A percentile compares a stretch with the other conserved stretches of the same genome.
Evolutionary conservation across 345 rosid species (phyloP).

Genomic region (Murraya paniculata): DNA sequence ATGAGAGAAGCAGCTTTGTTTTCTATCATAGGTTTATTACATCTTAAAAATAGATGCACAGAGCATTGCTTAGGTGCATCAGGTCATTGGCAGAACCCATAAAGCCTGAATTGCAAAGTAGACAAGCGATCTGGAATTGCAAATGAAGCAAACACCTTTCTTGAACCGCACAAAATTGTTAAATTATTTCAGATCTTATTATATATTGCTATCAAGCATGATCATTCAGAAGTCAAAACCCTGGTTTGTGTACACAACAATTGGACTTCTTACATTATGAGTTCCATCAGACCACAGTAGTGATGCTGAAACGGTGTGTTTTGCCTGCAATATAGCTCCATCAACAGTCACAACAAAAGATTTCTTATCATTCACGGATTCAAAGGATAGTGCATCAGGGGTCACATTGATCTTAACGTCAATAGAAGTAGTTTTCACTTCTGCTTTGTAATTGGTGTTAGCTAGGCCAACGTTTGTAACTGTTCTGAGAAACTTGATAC

Average conservation of each 20-base stretch:
- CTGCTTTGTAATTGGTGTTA: conserved; percentile 39
- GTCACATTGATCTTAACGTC: conserved; percentile 2
- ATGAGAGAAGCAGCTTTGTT: too few species aligned
- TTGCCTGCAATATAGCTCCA: neutral
- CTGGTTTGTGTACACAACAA: too few species aligned
- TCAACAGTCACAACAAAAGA: conserved; percentile 39
- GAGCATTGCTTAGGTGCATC: neutral
- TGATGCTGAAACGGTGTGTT: neutral
- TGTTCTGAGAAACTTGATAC: conserved; percentile 34
- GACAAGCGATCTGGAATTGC: neutral
- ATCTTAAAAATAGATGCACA: too few species aligned
- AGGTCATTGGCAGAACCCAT: neutral
- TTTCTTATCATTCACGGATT: conserved; percentile 34
- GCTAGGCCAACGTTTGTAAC: conserved; percentile 57
- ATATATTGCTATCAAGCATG: neutral
- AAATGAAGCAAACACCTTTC: neutral
- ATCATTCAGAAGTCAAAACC: neutral
- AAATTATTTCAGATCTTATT: neutral
- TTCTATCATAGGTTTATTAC: too few species aligned
- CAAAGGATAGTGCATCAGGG: conserved; percentile 37
- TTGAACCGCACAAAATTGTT: neutral
- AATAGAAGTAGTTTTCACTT: conserved; percentile 4
- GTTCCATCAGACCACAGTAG: conserved; percentile 37
- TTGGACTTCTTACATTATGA: conserved; percentile 28
- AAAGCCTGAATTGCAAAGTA: too few species aligned